Evolutionary conservation across 495 filamentous ascomycete genomes (phyloP), one percentile per base, ranked within the genome.

Genomic region (Margaritispora aquatica): DNA sequence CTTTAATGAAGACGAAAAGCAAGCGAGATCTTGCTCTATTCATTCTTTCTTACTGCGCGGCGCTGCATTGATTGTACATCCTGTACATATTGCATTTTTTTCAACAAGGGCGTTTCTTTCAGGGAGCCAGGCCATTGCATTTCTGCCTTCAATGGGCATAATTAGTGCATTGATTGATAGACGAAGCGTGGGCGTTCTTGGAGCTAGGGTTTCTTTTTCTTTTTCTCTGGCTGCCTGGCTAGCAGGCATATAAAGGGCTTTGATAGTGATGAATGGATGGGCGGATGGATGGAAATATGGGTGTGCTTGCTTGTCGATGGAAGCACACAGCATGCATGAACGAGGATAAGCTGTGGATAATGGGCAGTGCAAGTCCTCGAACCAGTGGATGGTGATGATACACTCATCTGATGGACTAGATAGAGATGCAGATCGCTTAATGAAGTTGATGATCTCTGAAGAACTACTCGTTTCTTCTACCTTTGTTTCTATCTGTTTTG

Each of bases 161-260:
- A 54, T 58, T 26, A 58, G 47, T 29, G 56, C 46, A 58, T n/a
- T 58, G 56, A 58, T 51, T 36, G 34, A 59, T 26, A 26, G 24
- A 26, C 49, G 50, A 53, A 54, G 57, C 50, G 57, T 19, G 34
- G n/a, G 49, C 34, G 49, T 44, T 54, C 22, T 36, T 8, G 29
- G 41, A 34, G 31, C 20, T 29, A 31, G 13, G 26, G 27, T 17
- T 56, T 46, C 26, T 57, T 57, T 49, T 23, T 27, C 13, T 49
- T 34, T 34, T 34, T 13, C 13, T 34, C 29, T 34, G n/a, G 29
- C 29, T 34, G 5, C 29, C 5, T 5, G 29, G 29, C 5, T 5
- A 2, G 17, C 38, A 44, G 4, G 15, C 8, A 10, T n/a, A 44
- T 17, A n/a, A 44, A n/a, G 38, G 38, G 11, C 38, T 44, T 44